Percentiles rank a stretch among this genome's conserved stretches.
Conservation (phyloP, 352 stramenopile species). For the Thalassiosira allenii region DNA sequence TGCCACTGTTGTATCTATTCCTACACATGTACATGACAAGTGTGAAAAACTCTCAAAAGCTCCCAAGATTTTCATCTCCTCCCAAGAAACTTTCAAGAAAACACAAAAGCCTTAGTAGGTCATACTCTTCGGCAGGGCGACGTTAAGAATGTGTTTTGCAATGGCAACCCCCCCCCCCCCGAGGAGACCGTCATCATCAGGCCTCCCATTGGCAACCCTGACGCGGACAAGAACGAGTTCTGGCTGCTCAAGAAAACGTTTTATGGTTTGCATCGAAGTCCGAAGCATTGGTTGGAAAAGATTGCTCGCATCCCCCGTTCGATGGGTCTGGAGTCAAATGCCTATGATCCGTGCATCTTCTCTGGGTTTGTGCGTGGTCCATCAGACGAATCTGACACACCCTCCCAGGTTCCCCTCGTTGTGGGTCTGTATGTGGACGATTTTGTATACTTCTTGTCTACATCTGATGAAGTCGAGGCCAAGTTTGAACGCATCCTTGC, state of each 20-base stretch:
- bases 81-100: too few relatives aligned
- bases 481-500: constrained; percentile 24
- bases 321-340: constrained; percentile 22
- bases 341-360: constrained; percentile 41
- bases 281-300: constrained; percentile 49
- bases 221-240: constrained; percentile 5
- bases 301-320: constrained; percentile 4
- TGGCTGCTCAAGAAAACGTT: constrained; percentile 46
- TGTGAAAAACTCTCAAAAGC: too few relatives aligned
- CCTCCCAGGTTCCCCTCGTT: neutral
- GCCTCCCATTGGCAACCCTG: constrained; percentile 29
- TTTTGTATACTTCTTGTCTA: constrained; percentile 33
- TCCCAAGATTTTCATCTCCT: too few relatives aligned
- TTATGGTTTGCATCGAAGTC: constrained; percentile 30
- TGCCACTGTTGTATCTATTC: too few relatives aligned
- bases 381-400: neutral
- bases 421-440: constrained; percentile 42
- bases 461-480: constrained; percentile 22
- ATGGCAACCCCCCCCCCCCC: constrained; percentile 26
- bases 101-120: too few relatives aligned
- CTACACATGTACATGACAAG: too few relatives aligned
- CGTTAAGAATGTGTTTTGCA: constrained; percentile 60
- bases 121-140: constrained; percentile 65
- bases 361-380: neutral
- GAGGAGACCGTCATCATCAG: constrained; percentile 28